Conservation (phyloP, 139 green algal genomes). For the Zygnema cylindricum region DNA sequence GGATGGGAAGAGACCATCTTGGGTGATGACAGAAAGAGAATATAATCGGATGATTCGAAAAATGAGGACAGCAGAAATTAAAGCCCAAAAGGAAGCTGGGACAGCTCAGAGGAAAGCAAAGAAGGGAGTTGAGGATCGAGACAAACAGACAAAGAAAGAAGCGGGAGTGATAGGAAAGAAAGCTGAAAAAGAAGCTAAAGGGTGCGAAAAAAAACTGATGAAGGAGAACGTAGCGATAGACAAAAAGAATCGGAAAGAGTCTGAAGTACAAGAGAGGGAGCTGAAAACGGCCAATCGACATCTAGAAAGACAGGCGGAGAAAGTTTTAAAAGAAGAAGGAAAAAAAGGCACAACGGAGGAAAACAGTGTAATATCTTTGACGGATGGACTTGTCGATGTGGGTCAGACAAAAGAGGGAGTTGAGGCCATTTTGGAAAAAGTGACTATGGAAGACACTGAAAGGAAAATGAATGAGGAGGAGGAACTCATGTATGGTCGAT, state of each 20-base stretch:
- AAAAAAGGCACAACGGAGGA: neutral
- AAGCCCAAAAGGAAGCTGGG: neutral
- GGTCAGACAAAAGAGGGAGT: no score
- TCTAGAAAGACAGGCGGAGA: neutral
- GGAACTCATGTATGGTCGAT: no score
- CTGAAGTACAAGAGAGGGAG: conserved; percentile 1
- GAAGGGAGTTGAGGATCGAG: neutral
- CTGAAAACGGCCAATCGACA: neutral
- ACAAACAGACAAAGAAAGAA: neutral
- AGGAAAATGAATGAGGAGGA: no score
- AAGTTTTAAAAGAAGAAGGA: neutral
- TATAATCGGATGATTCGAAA: neutral
- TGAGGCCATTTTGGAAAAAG: no score
- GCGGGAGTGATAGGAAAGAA: neutral
- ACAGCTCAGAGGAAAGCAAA: neutral
- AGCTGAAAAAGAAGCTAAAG: neutral
- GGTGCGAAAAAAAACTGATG: neutral
- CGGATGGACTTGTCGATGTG: no score
- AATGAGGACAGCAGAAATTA: neutral
- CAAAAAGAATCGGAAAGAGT: neutral
- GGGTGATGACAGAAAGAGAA: neutral
- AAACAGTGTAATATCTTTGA: no score
- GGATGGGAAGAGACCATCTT: conserved; percentile 1
- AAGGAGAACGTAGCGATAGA: neutral
- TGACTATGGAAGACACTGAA: no score